These are phyloP conservation scores for Xylaria cubensis DNA, from an alignment of 495 filamentous ascomycete species.

Conservation along the genomic window DNA sequence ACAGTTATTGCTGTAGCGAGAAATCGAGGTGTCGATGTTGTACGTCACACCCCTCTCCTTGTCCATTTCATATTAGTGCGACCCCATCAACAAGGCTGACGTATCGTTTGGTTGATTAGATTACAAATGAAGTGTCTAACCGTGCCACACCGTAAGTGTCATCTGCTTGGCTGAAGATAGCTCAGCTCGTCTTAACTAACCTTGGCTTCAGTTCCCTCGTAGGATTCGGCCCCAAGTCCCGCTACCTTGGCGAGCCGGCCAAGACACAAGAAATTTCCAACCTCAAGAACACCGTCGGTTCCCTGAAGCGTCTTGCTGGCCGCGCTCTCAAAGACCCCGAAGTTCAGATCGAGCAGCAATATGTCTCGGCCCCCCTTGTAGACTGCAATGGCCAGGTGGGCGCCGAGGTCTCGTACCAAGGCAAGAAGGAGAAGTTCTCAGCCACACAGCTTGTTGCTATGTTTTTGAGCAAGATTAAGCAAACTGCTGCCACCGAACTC, in stretches of 20 bases:
- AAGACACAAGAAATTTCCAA: slow-evolving; percentile 99
- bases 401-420: slow-evolving; percentile 91
- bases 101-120: slow-evolving; percentile 56
- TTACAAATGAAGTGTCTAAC: slow-evolving; percentile 99
- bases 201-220: slow-evolving; percentile 75
- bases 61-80: slow-evolving; percentile 13
- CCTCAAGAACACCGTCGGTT: slow-evolving; percentile 96
- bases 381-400: slow-evolving; percentile 94
- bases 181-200: slow-evolving; percentile 28
- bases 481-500: slow-evolving; percentile 84
- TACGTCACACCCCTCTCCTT: slow-evolving; percentile 61
- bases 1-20: slow-evolving; percentile 96
- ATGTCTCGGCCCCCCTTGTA: slow-evolving; percentile 82
- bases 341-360: slow-evolving; percentile 88
- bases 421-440: slow-evolving; percentile 92
- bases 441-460: slow-evolving; percentile 91
- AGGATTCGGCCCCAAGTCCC: slow-evolving; percentile 89
- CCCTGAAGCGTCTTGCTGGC: slow-evolving; percentile 89
- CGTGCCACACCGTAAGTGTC: slow-evolving; percentile 90
- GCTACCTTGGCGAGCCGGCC: slow-evolving; percentile 91
- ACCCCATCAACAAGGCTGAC: slow-evolving; percentile 31
- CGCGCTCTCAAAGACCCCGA: slow-evolving; percentile 88
- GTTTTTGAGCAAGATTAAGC: slow-evolving; percentile 93
- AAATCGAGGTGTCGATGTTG: slow-evolving; percentile 98
- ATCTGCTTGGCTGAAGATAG: slow-evolving; percentile 2